phyloP scores from a whole-genome alignment of 495 filamentous ascomycete species.

The Lophiotrema nucula region DNA sequence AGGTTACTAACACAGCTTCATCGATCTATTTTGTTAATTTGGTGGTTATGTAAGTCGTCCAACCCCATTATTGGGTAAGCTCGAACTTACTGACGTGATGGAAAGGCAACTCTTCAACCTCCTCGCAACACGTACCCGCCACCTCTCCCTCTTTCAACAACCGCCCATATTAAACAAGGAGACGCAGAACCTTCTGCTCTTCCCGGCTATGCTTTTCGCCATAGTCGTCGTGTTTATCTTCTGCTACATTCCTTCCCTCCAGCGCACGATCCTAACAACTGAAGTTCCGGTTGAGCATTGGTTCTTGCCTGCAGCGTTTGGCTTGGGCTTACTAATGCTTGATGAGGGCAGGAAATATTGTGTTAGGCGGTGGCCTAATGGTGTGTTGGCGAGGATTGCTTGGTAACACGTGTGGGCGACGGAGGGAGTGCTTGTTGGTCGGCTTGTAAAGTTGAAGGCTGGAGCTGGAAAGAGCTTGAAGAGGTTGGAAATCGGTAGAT shows the following conservation, averaged over 20 bases:
- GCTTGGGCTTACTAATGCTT: constrained; percentile 56
- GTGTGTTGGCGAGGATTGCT: constrained; percentile 49
- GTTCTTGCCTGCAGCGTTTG: constrained; percentile 65
- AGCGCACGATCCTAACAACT: constrained; percentile 53
- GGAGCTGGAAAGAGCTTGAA: too few species aligned
- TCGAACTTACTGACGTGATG: constrained; percentile 7
- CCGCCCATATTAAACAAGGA: constrained; percentile 57
- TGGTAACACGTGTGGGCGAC: too few species aligned
- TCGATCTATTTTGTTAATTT: constrained; percentile 73
- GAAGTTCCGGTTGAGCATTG: constrained; percentile 62
- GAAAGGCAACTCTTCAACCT: constrained; percentile 70
- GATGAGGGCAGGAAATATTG: constrained; percentile 59
- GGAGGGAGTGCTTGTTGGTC: too few species aligned
- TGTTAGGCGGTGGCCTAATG: constrained; percentile 50
- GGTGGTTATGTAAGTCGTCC: constrained; percentile 57
- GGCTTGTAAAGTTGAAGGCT: not conserved
- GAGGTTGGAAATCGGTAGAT: too few species aligned
- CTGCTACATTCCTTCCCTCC: constrained; percentile 42
- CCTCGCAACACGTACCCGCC: constrained; percentile 60
- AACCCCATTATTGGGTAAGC: not conserved
- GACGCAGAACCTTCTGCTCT: constrained; percentile 56
- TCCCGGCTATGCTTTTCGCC: constrained; percentile 63
- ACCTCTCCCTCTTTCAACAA: constrained; percentile 66
- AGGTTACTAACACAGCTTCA: constrained; percentile 56
- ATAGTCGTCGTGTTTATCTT: constrained; percentile 48